Conservation (phyloP, 2,329 filamentous ascomycete genomes). For the Pochonia chlamydosporia region DNA sequence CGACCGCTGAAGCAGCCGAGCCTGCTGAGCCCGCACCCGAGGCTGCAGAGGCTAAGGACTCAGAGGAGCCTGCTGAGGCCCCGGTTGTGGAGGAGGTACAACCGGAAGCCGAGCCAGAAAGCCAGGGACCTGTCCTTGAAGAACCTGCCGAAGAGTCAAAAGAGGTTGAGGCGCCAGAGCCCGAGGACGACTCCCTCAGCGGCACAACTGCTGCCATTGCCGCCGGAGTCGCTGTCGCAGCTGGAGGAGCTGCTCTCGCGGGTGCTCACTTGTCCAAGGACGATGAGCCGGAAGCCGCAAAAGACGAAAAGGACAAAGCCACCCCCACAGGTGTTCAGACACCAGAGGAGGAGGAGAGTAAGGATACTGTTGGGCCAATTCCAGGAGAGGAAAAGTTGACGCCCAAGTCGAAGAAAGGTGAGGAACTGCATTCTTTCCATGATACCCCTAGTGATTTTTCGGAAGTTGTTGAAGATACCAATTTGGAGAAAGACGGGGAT, state of each 20-base stretch:
- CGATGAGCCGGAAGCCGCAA: not conserved
- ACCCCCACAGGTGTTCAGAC: slow-evolving; percentile 14
- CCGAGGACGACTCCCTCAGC: slow-evolving; percentile 3
- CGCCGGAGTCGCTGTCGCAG: slow-evolving; percentile 1
- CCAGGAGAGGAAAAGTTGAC: slow-evolving; percentile 26
- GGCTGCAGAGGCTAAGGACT: not conserved
- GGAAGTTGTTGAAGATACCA: slow-evolving; percentile 22
- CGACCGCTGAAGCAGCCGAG: not conserved
- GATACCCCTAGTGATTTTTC: slow-evolving; percentile 32
- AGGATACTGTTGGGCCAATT: slow-evolving; percentile 34
- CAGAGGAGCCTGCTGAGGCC: not conserved
- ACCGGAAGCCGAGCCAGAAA: not conserved
- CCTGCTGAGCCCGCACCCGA: not conserved
- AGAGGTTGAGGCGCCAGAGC: not conserved
- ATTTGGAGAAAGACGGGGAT: slow-evolving; percentile 17
- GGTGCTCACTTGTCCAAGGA: slow-evolving; percentile 1
- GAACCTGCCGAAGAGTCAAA: not conserved
- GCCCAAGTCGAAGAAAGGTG: slow-evolving; percentile 35
- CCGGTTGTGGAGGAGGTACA: not conserved
- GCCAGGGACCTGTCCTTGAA: not conserved
- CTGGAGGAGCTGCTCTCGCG: slow-evolving; percentile 6
- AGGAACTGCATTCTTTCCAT: slow-evolving; percentile 32
- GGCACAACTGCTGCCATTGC: not conserved
- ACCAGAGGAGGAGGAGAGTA: slow-evolving; percentile 30
- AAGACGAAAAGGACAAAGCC: not conserved